phyloP scores from a whole-genome alignment of 345 rosid species.

The Abelmoschus esculentus region DNA sequence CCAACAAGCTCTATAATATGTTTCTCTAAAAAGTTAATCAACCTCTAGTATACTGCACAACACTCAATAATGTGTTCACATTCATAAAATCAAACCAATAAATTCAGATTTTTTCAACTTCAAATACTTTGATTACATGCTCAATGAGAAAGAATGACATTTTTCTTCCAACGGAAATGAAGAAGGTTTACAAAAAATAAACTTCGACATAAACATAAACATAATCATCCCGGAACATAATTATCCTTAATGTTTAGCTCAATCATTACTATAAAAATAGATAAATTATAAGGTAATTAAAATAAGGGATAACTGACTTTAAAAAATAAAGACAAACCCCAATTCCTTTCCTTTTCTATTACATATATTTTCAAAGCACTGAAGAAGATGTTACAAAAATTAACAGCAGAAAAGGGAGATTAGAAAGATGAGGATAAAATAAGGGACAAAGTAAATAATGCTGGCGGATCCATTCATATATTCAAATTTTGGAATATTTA shows the following conservation, averaged over 20 bases:
- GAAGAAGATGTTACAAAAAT: neutral
- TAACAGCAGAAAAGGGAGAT: too few species aligned
- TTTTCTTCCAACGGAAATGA: neutral
- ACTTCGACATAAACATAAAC: neutral
- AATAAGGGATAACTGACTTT: neutral
- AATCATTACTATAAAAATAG: neutral
- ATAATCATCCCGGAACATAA: neutral
- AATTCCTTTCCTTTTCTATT: neutral
- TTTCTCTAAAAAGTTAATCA: too few species aligned
- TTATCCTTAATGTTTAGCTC: neutral
- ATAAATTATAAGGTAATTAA: neutral
- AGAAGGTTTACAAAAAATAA: neutral
- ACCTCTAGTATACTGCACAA: neutral
- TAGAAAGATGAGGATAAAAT: too few species aligned
- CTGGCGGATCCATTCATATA: neutral
- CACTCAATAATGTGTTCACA: neutral
- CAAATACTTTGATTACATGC: neutral
- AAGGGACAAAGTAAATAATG: neutral
- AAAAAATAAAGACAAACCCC: neutral
- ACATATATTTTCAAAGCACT: neutral
- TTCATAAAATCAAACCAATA: neutral
- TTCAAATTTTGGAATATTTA: neutral
- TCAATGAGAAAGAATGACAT: neutral
- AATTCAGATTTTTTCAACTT: neutral
- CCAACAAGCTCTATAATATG: neutral